Conservation (phyloP, 257 asterid species). For the Coffea canephora region DNA sequence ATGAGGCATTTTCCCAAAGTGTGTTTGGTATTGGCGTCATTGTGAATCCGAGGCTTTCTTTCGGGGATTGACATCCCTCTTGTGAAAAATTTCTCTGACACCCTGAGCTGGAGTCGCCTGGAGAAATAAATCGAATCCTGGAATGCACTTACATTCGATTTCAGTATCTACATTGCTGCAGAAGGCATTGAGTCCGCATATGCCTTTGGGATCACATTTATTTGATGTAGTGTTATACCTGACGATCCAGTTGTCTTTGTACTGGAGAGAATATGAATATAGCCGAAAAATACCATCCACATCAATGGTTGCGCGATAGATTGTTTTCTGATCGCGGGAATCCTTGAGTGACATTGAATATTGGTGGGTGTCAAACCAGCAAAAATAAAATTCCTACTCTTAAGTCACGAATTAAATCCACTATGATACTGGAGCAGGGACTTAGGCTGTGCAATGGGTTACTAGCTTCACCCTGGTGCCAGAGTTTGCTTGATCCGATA, state of each 20-base stretch:
- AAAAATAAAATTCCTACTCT: too few relatives aligned
- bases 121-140: slow-evolving; percentile 32
- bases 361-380: too few relatives aligned
- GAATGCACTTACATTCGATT: slow-evolving; percentile 36
- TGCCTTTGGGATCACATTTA: slow-evolving; percentile 41
- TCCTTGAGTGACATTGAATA: slow-evolving; percentile 28
- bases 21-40: slow-evolving; percentile 21
- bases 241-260: slow-evolving; percentile 16
- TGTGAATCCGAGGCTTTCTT: background rate
- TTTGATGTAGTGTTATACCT: slow-evolving; percentile 21
- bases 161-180: slow-evolving; percentile 20
- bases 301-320: slow-evolving; percentile 39
- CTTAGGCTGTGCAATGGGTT: too few relatives aligned
- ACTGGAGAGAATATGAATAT: slow-evolving; percentile 30
- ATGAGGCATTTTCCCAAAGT: slow-evolving; percentile 33
- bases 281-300: slow-evolving; percentile 42
- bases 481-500: too few relatives aligned
- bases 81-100: slow-evolving; percentile 25
- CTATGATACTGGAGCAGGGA: too few relatives aligned
- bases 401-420: too few relatives aligned
- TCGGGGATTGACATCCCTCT: slow-evolving; percentile 23
- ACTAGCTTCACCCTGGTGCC: too few relatives aligned
- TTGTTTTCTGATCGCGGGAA: slow-evolving; percentile 6
- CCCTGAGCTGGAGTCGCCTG: slow-evolving; percentile 32
- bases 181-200: slow-evolving; percentile 50